These are phyloP conservation scores for Onygena corvina DNA, from an alignment of 2,329 filamentous ascomycete species.

Conservation along the genomic window DNA sequence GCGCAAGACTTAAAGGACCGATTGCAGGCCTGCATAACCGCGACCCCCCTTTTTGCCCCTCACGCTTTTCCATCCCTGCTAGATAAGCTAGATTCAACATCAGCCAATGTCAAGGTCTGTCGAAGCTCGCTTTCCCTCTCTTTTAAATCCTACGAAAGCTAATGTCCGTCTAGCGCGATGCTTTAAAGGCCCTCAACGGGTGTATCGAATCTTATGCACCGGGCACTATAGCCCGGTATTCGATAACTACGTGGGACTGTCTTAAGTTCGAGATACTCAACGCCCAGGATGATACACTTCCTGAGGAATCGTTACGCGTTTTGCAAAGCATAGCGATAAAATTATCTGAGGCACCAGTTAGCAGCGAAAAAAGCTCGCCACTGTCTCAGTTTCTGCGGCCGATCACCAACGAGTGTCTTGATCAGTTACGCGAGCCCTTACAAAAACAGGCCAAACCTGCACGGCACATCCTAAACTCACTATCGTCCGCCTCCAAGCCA, in stretches of 20 bases:
- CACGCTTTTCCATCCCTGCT: constrained; percentile 55
- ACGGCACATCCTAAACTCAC: constrained; percentile 47
- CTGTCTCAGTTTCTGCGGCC: constrained; percentile 46
- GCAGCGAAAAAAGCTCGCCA: constrained; percentile 30
- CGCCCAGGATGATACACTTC: constrained; percentile 53
- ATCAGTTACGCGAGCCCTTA: constrained; percentile 55
- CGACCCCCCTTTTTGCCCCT: constrained; percentile 51
- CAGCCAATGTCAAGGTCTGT: constrained; percentile 52
- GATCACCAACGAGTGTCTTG: constrained; percentile 54
- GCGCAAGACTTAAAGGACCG: constrained; percentile 55
- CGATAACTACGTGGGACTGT: constrained; percentile 55
- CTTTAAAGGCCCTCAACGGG: constrained; percentile 49
- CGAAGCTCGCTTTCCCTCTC: neutral
- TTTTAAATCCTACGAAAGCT: constrained; percentile 14
- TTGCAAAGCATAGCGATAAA: constrained; percentile 45
- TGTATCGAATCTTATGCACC: constrained; percentile 50
- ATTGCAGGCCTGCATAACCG: constrained; percentile 51
- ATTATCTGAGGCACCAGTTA: constrained; percentile 36
- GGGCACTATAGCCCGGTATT: constrained; percentile 49
- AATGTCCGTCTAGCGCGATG: constrained; percentile 42
- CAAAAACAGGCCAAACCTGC: constrained; percentile 56
- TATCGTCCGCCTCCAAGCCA: constrained; percentile 44
- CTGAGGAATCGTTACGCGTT: constrained; percentile 45
- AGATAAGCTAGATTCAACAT: constrained; percentile 58
- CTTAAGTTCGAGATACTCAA: constrained; percentile 59